Evolutionary conservation across 768 basidiomycete genomes (phyloP), one percentile per base, ranked within the genome.

Genomic region (Kwoniella heveanensis): DNA sequence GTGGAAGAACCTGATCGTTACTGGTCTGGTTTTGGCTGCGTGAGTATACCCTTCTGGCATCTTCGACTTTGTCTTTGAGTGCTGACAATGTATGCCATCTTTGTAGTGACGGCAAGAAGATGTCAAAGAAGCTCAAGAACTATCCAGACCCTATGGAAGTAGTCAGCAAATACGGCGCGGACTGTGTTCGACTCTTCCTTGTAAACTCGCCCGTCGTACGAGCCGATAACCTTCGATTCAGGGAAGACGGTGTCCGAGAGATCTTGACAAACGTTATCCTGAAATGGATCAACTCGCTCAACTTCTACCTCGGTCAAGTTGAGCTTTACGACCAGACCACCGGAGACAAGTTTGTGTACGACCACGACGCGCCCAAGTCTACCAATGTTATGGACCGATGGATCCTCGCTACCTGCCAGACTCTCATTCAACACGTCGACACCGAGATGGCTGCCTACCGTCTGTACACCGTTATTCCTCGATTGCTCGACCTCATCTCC

Each of bases 131-230:
- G 80, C 82, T 94, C 62, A 88, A 88, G 80, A 99, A 99, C 81
- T 99, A 93, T 79, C 94, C 96, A 25, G 96, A 99, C 79, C 96
- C 96, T 8, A 92, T 87, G 79, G 69, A 92, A 55, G 85, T 98
- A 79, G 88, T 99, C 65, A 84, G 92, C 77, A 86, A 86, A 68
- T 97, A 91, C 80, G 95, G 96, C 51, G 95, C 94, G 24, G 96
- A 99, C 79, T 94, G 94, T 1, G 90, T 92, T 59, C 87, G 94
- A 74, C 93, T 98, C 87, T 99, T 93, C 86, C 85, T 99, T 55
- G 94, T 99, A 68, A 99, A 98, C 82, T 99, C 96, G 15, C 96
- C 96, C 57, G 92, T 98, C 69, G 95, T 98, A 25, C 90, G 96
- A 27, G 96, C 91, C 13, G 96, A 98, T 80, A 97, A 97, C 79